Evolutionary conservation across 441 rosid species (phyloP).

Genomic region (Macaranga tanarius): DNA sequence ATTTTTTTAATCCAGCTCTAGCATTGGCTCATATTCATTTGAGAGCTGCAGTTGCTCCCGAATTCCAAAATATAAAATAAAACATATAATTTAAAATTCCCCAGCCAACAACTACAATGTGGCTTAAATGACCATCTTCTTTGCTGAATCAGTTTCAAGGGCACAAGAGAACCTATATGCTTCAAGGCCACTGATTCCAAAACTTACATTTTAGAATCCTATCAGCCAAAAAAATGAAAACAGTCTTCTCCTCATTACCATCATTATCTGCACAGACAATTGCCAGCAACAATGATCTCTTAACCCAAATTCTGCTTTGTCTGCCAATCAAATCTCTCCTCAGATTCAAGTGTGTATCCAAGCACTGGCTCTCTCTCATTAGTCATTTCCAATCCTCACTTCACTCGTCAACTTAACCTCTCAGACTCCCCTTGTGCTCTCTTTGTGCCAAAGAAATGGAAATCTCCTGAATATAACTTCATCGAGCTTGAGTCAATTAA

Average conservation of each 20-base stretch:
- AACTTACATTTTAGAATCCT: background rate
- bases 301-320: conserved; percentile 37
- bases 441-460: conserved; percentile 4
- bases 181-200: background rate
- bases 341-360: conserved; percentile 47
- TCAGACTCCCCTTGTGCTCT: conserved; percentile 35
- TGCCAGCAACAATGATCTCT: conserved; percentile 37
- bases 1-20: too few species aligned
- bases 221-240: conserved; percentile 23
- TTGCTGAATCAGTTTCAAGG: too few species aligned
- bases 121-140: too few species aligned
- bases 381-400: conserved; percentile 45
- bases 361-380: conserved; percentile 55
- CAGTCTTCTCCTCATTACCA: conserved; percentile 10
- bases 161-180: too few species aligned
- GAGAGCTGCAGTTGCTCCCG: too few species aligned
- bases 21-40: background rate
- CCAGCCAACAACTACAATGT: too few species aligned
- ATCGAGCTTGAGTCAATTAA: conserved; percentile 27
- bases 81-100: too few species aligned
- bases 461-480: conserved; percentile 18
- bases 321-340: conserved; percentile 48
- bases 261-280: conserved; percentile 24
- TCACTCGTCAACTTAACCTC: conserved; percentile 18
- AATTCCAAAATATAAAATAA: too few species aligned